Evolutionary conservation across 306 rosid genomes (phyloP), one percentile per base, ranked within the genome.

Genomic region (Notholithocarpus densiflorus): DNA sequence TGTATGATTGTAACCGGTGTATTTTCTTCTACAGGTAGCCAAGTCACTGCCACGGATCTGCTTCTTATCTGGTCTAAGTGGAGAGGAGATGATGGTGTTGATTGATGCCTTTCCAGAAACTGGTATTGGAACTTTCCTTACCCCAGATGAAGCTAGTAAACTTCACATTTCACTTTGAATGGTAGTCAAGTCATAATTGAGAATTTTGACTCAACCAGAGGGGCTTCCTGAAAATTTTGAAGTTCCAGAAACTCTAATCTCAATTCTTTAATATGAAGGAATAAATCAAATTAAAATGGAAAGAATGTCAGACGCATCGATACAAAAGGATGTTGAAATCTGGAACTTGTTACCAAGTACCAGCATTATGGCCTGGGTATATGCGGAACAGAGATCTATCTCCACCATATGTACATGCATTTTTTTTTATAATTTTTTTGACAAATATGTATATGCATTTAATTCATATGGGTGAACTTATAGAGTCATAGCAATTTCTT

Each of bases 61-160:
- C 81, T 91, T 95, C 89, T 81, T 92, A 29, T 95, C 98, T 19
- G 98, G 98, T 82, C 89, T 95, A 72, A 90, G 89, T 19, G 98
- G 98, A 68, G 98, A 92, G 85, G 98, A 95, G 90, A 95, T 88
- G 98, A 89, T 95, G 89, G 89, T 91, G 97, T 91, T 95, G 81
- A 88, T 95, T 29, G 98, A 95, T 66, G 89, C 97, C 81, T 95
- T 91, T 82, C 96, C 94, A 4, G 97, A 95, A 78, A 77, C 92
- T 9, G 98, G 98, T 92, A 90, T 75, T 21, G 3, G 45, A 68
- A 31, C 68, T 72, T 24, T 73, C 52, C 54, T 18, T 27, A 62
- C 29, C 20, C 20, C 31, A 24, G 6, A 15, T 34, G 29, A 62
- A 62, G 34, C 32, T 26, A 27, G 69, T 62, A 6, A 62, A 62